Conservation (phyloP, 1,284 basidiomycete genomes). For the Entoloma clypeatum region DNA sequence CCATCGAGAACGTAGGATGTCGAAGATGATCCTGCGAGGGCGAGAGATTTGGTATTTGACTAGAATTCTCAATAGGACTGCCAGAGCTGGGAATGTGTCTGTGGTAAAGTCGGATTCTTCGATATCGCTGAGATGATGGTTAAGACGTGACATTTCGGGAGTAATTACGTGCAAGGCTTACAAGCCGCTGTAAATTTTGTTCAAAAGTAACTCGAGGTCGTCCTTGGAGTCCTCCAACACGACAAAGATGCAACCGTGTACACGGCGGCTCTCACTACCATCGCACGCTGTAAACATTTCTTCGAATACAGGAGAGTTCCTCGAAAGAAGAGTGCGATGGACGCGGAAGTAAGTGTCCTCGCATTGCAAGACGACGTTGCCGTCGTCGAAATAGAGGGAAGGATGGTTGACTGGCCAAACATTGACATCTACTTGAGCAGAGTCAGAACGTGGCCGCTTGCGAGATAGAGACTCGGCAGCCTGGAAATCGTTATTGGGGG, state of each 20-base stretch:
- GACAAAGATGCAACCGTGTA: slow-evolving; percentile 8
- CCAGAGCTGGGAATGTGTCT: slow-evolving; percentile 9
- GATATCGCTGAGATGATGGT: slow-evolving; percentile 4
- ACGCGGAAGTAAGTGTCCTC: slow-evolving; percentile 7
- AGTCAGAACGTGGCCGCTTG: no score
- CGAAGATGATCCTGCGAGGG: slow-evolving; percentile 4
- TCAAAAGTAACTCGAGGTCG: slow-evolving; percentile 8
- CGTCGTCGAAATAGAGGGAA: slow-evolving; percentile 7
- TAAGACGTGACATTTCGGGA: not conserved
- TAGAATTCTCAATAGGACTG: slow-evolving; percentile 6
- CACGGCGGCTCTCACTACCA: not conserved
- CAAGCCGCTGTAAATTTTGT: slow-evolving; percentile 10
- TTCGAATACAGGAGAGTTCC: slow-evolving; percentile 7
- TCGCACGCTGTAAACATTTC: not conserved
- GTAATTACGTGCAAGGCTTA: slow-evolving; percentile 4
- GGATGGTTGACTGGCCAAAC: no score
- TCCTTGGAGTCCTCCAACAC: slow-evolving; percentile 6
- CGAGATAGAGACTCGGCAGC: no score
- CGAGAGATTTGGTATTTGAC: slow-evolving; percentile 9
- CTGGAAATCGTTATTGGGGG: no score
- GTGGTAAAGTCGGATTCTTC: slow-evolving; percentile 7
- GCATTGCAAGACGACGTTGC: slow-evolving; percentile 10
- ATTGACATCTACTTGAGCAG: no score
- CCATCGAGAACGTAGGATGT: slow-evolving; percentile 6
- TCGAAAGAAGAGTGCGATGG: slow-evolving; percentile 8